Percentiles rank a stretch among this genome's conserved stretches.
Evolutionary conservation across 306 rosid genomes (phyloP).

Genomic region (Castanopsis chinensis): DNA sequence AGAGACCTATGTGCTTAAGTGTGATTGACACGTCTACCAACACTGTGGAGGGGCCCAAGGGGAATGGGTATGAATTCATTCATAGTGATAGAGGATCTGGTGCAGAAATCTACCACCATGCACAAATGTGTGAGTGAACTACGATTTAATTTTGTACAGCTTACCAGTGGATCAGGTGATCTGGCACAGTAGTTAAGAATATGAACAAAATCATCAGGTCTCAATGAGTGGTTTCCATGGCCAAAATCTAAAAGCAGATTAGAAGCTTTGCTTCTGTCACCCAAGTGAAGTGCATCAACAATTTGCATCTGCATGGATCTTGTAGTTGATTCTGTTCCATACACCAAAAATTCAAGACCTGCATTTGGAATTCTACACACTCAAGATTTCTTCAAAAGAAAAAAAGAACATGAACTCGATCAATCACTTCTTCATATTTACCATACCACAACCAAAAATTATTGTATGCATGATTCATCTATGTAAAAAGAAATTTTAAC

Average conservation of each 20-base stretch:
- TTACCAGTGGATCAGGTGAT: constrained; percentile 85
- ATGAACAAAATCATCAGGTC: constrained; percentile 54
- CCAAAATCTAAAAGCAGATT: constrained; percentile 55
- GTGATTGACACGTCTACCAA: no score
- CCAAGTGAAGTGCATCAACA: constrained; percentile 55
- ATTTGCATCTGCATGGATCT: constrained; percentile 48
- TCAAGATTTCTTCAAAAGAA: neutral
- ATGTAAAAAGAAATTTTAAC: no score
- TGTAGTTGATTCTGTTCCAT: constrained; percentile 31
- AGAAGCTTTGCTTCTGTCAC: constrained; percentile 61
- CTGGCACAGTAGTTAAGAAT: constrained; percentile 62
- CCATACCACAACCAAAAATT: neutral
- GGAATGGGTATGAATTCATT: neutral
- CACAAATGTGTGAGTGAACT: neutral
- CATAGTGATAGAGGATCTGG: neutral
- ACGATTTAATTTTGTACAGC: constrained; percentile 20
- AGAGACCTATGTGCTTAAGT: no score
- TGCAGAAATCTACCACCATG: neutral
- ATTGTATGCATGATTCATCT: neutral
- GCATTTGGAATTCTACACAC: constrained; percentile 20
- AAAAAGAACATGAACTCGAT: neutral
- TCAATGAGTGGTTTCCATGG: constrained; percentile 39
- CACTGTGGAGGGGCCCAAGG: no score
- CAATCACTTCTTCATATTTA: neutral
- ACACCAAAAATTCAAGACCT: constrained; percentile 30